Percentiles rank a stretch among this genome's conserved stretches.
Conservation (phyloP, 1,284 basidiomycete genomes). For the Heterobasidion parviporum region DNA sequence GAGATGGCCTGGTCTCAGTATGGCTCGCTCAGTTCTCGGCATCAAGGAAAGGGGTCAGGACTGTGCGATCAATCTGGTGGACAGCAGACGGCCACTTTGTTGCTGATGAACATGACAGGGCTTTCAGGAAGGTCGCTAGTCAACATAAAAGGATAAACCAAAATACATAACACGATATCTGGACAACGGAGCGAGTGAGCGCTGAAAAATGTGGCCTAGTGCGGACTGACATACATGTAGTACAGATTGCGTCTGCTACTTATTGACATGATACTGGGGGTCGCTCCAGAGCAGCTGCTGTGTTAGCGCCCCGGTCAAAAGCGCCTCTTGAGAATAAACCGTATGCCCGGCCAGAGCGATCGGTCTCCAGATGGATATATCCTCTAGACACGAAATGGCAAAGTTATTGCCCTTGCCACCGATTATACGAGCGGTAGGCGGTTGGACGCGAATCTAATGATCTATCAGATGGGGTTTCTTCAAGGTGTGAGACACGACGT, state of each 20-base stretch:
- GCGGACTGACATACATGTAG: no score
- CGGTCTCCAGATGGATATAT: slow-evolving; percentile 52
- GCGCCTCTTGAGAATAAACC: slow-evolving; percentile 61
- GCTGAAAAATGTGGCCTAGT: not conserved
- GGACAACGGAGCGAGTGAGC: not conserved
- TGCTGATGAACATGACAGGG: no score
- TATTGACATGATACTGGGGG: slow-evolving; percentile 1
- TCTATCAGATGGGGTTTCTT: not conserved
- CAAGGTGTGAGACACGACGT: slow-evolving; percentile 10
- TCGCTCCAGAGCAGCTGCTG: slow-evolving; percentile 62
- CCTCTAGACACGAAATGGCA: slow-evolving; percentile 56
- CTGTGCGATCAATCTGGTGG: no score
- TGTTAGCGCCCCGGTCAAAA: slow-evolving; percentile 52
- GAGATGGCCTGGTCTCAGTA: no score
- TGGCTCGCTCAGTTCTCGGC: no score
- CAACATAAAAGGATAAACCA: not conserved
- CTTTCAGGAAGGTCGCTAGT: no score
- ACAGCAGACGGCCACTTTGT: no score
- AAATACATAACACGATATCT: not conserved
- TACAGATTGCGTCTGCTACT: not conserved
- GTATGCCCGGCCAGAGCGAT: slow-evolving; percentile 40
- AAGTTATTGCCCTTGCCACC: slow-evolving; percentile 40
- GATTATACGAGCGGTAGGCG: slow-evolving; percentile 48
- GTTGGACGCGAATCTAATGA: slow-evolving; percentile 33
- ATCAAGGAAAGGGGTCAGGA: no score